Conservation (phyloP, 768 basidiomycete genomes). For the Suillus lakei region DNA sequence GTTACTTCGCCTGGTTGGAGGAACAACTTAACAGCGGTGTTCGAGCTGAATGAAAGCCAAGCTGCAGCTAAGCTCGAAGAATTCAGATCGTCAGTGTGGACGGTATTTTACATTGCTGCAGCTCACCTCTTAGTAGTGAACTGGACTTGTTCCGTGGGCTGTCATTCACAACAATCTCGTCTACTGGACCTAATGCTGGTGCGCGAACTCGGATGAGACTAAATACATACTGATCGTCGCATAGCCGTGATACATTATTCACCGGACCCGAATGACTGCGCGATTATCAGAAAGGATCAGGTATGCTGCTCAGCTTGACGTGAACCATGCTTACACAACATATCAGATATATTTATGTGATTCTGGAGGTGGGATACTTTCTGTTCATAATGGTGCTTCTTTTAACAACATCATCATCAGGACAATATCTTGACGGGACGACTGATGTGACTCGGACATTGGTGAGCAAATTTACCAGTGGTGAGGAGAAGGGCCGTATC, state of each 20-base stretch:
- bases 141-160: constrained; percentile 82
- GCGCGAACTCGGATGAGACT: constrained; percentile 23
- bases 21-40: constrained; percentile 69
- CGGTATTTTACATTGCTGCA: neutral
- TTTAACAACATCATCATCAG: constrained; percentile 36
- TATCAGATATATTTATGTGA: constrained; percentile 77
- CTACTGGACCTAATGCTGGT: constrained; percentile 92
- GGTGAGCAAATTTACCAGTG: constrained; percentile 45
- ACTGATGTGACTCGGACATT: constrained; percentile 94
- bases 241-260: constrained; percentile 93
- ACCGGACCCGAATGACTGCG: constrained; percentile 75
- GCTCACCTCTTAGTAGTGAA: constrained; percentile 51
- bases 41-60: constrained; percentile 75
- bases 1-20: constrained; percentile 96
- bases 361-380: constrained; percentile 66
- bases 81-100: constrained; percentile 73
- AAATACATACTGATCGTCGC: constrained; percentile 6
- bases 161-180: constrained; percentile 92
- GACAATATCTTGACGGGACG: constrained; percentile 90
- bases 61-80: constrained; percentile 80
- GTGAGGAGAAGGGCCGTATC: neutral
- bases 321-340: constrained; percentile 37
- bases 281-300: constrained; percentile 76
- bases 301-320: constrained; percentile 36
- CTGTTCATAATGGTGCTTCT: neutral